Base-by-base conservation (phyloP, 495 filamentous ascomycete species). In the Penicillium chermesinum region DNA sequence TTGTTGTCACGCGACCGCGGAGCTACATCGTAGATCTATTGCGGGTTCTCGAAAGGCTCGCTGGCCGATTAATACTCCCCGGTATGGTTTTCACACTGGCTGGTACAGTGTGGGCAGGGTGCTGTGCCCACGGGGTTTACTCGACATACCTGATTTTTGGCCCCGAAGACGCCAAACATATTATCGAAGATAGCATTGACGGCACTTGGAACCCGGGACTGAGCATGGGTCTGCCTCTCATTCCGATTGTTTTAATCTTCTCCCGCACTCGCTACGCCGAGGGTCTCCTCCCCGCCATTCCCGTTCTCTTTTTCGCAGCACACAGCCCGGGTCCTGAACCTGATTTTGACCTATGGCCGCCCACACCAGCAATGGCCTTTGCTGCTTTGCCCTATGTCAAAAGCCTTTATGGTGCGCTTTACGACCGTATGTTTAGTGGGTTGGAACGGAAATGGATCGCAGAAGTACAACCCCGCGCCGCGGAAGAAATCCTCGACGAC, bases 321-420 rank as follows among this genome's bases (percentile, higher is more conserved):
- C 69, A 73, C 38, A 65, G 62, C 32, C 71, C 74, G 0, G 59
- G 59, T 1, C 63, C 73, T 9, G 66, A 74, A n/a, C 57, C 72
- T 9, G 64, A 71, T 5, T 50, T 72, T 9, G 63, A 72, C 15
- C 50, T 75, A 13, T 95, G 88, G 88, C 88, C 88, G 12, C 87
- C 87, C 0, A 87, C 81, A 17, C 78, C 85, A 2, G 74, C 79
- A n/a, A 78, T 87, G 73, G 81, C 82, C 13, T 70, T 93, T 48
- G 73, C 81, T 0, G 58, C 83, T 2, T 72, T 91, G 33, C 88
- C 88, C 1, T 81, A 81, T 44, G 49, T 90, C 21, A 81, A 86
- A 32, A 70, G 78, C 16, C 69, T 76, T 18, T 93, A 95, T 63
- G 75, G 79, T 41, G 66, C 72, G n/a, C 60, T 86, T 27, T 86